phyloP scores from a whole-genome alignment of 1,139 yeast species.

The Hansenula anomala region DNA sequence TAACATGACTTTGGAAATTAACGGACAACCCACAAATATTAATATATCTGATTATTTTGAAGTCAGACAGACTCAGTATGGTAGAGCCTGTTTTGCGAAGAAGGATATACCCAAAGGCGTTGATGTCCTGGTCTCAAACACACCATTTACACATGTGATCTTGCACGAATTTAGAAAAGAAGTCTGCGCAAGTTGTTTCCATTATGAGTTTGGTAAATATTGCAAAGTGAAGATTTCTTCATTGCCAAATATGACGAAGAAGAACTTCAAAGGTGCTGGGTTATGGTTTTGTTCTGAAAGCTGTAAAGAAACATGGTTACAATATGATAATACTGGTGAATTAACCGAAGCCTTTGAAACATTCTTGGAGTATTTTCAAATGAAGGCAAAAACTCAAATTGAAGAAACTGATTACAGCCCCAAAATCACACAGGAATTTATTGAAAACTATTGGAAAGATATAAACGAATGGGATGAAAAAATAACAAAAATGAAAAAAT shows the following conservation, averaged over 20 bases:
- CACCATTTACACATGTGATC: constrained; percentile 45
- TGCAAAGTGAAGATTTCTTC: constrained; percentile 34
- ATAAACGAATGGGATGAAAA: constrained; percentile 34
- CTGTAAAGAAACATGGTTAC: constrained; percentile 36
- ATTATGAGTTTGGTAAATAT: constrained; percentile 43
- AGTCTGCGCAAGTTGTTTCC: constrained; percentile 55
- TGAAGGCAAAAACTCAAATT: constrained; percentile 13
- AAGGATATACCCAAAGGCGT: constrained; percentile 36
- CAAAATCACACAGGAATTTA: constrained; percentile 10
- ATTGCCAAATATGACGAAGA: constrained; percentile 10
- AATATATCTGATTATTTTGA: constrained; percentile 24
- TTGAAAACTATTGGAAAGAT: constrained; percentile 25
- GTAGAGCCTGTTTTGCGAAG: constrained; percentile 61
- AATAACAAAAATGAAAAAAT: constrained; percentile 22
- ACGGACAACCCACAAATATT: constrained; percentile 11
- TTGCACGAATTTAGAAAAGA: constrained; percentile 58
- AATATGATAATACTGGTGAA: constrained; percentile 24
- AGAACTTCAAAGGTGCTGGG: constrained; percentile 36
- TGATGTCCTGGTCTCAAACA: constrained; percentile 33
- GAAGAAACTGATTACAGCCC: constrained; percentile 12
- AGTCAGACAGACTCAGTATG: constrained; percentile 41
- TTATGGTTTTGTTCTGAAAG: constrained; percentile 49
- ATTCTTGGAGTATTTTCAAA: constrained; percentile 28
- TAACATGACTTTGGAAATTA: no score
- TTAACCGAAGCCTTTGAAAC: constrained; percentile 22